These are phyloP conservation scores for Forsythia suspensa DNA, from an alignment of 257 asterid species.

Conservation along the genomic window DNA sequence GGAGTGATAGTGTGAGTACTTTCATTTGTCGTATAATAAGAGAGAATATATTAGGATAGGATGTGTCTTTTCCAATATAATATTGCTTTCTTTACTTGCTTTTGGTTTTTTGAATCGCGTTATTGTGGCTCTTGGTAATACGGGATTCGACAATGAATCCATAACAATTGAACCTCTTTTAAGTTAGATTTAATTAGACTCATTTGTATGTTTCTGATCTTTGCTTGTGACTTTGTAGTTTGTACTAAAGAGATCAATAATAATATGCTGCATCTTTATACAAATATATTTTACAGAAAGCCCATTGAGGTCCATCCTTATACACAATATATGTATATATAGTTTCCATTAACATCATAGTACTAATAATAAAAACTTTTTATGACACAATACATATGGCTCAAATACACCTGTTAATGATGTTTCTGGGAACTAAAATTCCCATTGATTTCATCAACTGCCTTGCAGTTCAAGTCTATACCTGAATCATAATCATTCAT, in stretches of 20 bases:
- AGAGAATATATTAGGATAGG: no score
- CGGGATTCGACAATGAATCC: neutral
- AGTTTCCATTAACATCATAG: conserved; percentile 22
- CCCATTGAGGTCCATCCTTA: conserved; percentile 27
- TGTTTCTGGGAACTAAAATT: conserved; percentile 24
- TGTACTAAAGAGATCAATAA: conserved; percentile 15
- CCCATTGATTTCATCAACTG: conserved; percentile 31
- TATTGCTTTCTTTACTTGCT: no score
- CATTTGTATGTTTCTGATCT: no score
- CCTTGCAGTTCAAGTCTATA: conserved; percentile 58
- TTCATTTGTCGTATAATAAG: neutral
- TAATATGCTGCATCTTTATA: conserved; percentile 8
- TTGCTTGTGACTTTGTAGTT: no score
- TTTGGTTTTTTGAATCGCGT: neutral
- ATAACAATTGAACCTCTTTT: neutral
- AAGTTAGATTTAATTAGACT: no score
- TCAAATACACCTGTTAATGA: conserved; percentile 14
- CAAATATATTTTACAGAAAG: conserved; percentile 33
- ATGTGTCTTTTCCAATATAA: no score
- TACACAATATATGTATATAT: conserved; percentile 32
- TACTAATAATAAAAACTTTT: conserved; percentile 18
- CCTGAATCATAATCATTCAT: conserved; percentile 46
- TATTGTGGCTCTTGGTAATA: neutral
- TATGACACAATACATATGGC: conserved; percentile 20
- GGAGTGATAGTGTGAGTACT: neutral